These are phyloP conservation scores for Aureobasidium leucospermi DNA, from an alignment of 2,329 filamentous ascomycete species.

Conservation along the genomic window DNA sequence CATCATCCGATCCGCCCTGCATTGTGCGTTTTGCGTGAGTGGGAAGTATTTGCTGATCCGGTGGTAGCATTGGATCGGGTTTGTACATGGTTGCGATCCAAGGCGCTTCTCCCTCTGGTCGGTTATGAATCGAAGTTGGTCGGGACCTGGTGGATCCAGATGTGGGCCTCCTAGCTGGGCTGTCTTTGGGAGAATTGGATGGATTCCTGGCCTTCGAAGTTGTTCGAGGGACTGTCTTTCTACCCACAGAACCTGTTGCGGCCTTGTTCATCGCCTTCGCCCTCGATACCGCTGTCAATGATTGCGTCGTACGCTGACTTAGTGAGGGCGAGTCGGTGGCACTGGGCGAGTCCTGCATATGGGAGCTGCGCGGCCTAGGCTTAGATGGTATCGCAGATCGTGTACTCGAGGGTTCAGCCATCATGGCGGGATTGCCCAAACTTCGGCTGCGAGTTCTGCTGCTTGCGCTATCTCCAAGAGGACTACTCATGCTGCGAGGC, in stretches of 20 bases:
- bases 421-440: slow-evolving; percentile 35
- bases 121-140: slow-evolving; percentile 39
- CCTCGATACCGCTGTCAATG: background rate
- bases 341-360: background rate
- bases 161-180: slow-evolving; percentile 17
- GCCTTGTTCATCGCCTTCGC: slow-evolving; percentile 8
- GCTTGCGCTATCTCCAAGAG: slow-evolving; percentile 47
- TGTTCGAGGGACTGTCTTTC: slow-evolving; percentile 5
- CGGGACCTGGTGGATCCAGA: slow-evolving; percentile 27
- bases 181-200: slow-evolving; percentile 25
- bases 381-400: background rate
- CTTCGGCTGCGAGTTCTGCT: slow-evolving; percentile 65
- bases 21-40: slow-evolving; percentile 86
- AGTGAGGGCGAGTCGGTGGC: background rate
- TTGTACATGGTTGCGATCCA: slow-evolving; percentile 95
- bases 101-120: slow-evolving; percentile 87
- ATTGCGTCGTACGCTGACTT: background rate
- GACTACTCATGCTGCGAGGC: slow-evolving; percentile 41
- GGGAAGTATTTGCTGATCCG: slow-evolving; percentile 89
- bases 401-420: background rate
- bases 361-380: slow-evolving; percentile 4
- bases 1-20: slow-evolving; percentile 94
- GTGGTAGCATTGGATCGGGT: slow-evolving; percentile 85
- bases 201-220: slow-evolving; percentile 18
- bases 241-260: background rate